Base-by-base conservation (phyloP, 805 yeast species). In the Candida railenensis region DNA sequence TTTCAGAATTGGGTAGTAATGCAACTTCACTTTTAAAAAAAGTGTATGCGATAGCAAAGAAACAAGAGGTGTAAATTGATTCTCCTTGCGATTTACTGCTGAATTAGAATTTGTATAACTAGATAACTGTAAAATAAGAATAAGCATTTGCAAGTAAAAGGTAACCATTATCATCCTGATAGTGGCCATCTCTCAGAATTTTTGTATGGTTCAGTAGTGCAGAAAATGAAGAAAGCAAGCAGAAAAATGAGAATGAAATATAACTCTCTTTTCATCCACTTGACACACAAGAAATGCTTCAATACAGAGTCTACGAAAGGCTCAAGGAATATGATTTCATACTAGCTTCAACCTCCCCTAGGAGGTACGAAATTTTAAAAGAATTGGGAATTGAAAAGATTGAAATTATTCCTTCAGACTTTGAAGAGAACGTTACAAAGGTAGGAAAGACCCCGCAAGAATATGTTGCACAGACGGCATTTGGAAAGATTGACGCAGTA, bases 311-410 rank as follows among this genome's bases (percentile, higher is more conserved):
- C 4, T 65, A 60, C 48, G 50, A 57, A 1, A 56, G 53, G 37
- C 38, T 66, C 7, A 11, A 44, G 3, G 40, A 47, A 36, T 51
- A 48, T 50, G 57, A 62, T 3, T 67, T 91, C 21, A 69, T 89
- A 3, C 73, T 92, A 4, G 97, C 96, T 0, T 89, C 96, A 2
- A 77, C 87, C 1, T 91, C 97, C 0, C 92, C 95, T 2, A 74
- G 97, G 49, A 69, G 99, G 47, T 65, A 70, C 45, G 88, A 87
- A 46, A 85, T 94, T n/a, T 57, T 94, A 22, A 57, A 63, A 3
- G 57, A 56, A 4, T 62, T 86, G 61, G 84, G 84, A 0, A 63
- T 86, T 33, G 42, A 60, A 0, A 59, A 78, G 7, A 55, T 74
- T 11, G 65, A 63, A 21, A 69, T 86, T 0, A 62, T 77, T 12